Percentiles rank a stretch among this genome's conserved stretches.
Evolutionary conservation across 345 rosid species (phyloP).

Genomic region (Aquilaria yunnanensis): DNA sequence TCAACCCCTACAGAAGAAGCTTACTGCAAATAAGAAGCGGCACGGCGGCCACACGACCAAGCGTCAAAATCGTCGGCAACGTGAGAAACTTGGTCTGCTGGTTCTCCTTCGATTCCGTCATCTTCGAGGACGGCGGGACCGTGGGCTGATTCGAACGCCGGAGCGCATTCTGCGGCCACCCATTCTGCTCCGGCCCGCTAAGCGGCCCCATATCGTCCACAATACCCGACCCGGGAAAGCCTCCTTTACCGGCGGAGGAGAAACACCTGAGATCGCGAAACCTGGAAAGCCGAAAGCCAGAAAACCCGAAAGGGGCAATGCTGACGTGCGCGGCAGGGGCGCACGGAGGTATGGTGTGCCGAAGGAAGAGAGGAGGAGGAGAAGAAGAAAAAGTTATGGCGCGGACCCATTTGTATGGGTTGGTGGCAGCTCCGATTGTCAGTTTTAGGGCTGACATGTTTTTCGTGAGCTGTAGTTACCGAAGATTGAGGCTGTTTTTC

Average conservation of each 20-base stretch:
- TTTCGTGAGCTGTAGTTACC: neutral
- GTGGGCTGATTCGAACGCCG: slow-evolving; percentile 17
- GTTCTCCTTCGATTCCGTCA: slow-evolving; percentile 20
- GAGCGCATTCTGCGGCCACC: slow-evolving; percentile 16
- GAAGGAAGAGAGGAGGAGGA: neutral
- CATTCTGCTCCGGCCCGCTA: slow-evolving; percentile 26
- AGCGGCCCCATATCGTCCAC: slow-evolving; percentile 51
- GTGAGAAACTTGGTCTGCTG: slow-evolving; percentile 47
- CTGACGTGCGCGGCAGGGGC: slow-evolving; percentile 33
- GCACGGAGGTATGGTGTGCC: slow-evolving; percentile 27
- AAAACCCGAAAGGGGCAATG: neutral
- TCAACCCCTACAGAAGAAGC: slow-evolving; percentile 9
- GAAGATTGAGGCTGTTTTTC: no score
- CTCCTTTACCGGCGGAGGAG: slow-evolving; percentile 18
- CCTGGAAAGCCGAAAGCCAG: slow-evolving; percentile 15
- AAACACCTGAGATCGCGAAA: slow-evolving; percentile 15
- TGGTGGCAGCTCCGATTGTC: slow-evolving; percentile 16
- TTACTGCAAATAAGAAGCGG: slow-evolving; percentile 77
- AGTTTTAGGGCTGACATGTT: slow-evolving; percentile 20
- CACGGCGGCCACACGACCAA: slow-evolving; percentile 91
- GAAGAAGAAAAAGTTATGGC: slow-evolving; percentile 16
- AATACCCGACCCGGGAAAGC: slow-evolving; percentile 10
- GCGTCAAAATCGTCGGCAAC: slow-evolving; percentile 86
- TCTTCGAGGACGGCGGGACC: slow-evolving; percentile 12
- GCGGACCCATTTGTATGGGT: slow-evolving; percentile 24